Evolutionary conservation across 768 basidiomycete genomes (phyloP).

Genomic region (Lactarius tabidus): DNA sequence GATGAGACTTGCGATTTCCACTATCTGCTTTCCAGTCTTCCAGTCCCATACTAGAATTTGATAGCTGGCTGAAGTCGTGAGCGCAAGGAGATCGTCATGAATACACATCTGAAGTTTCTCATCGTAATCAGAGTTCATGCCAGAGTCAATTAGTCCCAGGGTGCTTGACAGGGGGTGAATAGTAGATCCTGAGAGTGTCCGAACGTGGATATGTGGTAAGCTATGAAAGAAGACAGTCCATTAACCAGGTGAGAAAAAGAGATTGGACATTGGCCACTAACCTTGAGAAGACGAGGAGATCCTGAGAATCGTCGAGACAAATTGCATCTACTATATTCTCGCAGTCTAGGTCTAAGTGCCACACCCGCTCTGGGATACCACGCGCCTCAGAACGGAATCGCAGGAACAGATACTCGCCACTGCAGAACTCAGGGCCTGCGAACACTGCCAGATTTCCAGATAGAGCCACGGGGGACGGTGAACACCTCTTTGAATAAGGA

Average conservation of each 20-base stretch:
- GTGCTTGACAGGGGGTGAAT: conserved; percentile 5
- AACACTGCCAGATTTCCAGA: conserved; percentile 13
- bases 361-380: conserved; percentile 2
- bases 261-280: neutral
- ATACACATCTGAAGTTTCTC: neutral
- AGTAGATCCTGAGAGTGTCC: conserved; percentile 5
- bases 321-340: neutral
- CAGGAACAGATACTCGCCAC: neutral
- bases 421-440: neutral
- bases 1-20: neutral
- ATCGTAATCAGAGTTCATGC: neutral
- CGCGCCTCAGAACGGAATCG: conserved; percentile 5
- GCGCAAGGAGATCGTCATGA: neutral
- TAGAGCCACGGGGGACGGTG: neutral
- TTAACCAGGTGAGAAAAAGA: neutral
- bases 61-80: too few relatives aligned
- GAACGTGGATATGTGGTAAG: neutral
- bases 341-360: neutral
- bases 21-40: conserved; percentile 7
- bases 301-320: conserved; percentile 5
- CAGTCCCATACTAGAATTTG: neutral
- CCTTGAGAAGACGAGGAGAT: conserved; percentile 5
- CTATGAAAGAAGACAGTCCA: neutral
- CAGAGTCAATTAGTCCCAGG: neutral
- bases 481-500: neutral